Evolutionary conservation across 2,329 filamentous ascomycete species (phyloP), one percentile per base, ranked within the genome.

Genomic region (Ophiosphaerella korrae): DNA sequence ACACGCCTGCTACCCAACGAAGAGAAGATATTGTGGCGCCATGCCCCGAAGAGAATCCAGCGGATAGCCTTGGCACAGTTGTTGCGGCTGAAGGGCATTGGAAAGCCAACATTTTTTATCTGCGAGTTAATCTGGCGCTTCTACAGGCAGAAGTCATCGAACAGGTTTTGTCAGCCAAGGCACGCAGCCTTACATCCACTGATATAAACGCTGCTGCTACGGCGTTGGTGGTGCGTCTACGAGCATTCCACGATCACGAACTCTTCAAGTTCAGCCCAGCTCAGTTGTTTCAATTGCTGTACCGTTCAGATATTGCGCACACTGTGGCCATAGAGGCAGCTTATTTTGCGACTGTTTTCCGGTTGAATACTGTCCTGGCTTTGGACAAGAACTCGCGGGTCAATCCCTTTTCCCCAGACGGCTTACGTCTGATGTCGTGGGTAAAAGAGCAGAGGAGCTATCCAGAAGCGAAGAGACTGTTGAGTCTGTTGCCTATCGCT

Each of bases 321-420:
- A 47, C 52, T 2, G 43, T 66, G 18, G 33, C 21, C 3, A 45
- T 66, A 2, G 64, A 68, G 40, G 59, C 60, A 12, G 52, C 57
- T 5, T 68, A 66, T 38, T 68, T 68, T 35, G 56, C 62, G 3
- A 65, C 62, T 12, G 55, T 63, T 5, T 65, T 60, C 34, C 54
- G 62, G 18, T 12, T 64, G 8, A 49, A 66, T 16, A 52, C 60
- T 7, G 57, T 63, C 42, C 24, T 55, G 16, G 50, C 41, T 2
- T 35, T 63, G 11, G 57, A 54, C 8, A 50, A 55, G 50, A 55
- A 59, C 16, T 40, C 57, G 1, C 44, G 51, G 3, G 42, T 56
- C 8, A 63, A 64, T 42, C 58, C 65, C 0, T 65, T 68, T 32
- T 53, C 60, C 11, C 26, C 49, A 4, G 58, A 60, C 3, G 54